A percentile compares a stretch with the other conserved stretches of the same genome.
phyloP scores from a whole-genome alignment of 768 basidiomycete genomes.

The Serendipita sp. region DNA sequence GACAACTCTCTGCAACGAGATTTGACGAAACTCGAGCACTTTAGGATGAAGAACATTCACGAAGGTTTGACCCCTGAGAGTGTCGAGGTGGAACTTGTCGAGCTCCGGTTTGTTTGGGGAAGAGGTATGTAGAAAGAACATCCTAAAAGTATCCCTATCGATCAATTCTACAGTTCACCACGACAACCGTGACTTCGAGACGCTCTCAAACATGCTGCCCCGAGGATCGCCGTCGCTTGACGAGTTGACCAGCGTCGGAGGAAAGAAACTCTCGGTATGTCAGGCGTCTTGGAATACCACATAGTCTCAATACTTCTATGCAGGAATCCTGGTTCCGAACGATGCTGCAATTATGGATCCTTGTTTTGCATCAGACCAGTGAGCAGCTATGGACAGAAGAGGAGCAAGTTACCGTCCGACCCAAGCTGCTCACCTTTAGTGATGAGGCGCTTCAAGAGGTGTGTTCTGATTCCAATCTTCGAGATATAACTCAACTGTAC shows the following conservation, averaged over 20 bases:
- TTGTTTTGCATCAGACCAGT: conserved; percentile 59
- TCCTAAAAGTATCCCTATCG: not conserved
- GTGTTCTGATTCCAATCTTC: not conserved
- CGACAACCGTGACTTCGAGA: conserved; percentile 75
- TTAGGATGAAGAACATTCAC: conserved; percentile 67
- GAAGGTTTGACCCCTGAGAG: conserved; percentile 55
- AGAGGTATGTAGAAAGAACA: conserved; percentile 28
- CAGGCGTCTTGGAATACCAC: not conserved
- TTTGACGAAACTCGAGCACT: conserved; percentile 64
- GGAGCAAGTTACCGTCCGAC: conserved; percentile 38
- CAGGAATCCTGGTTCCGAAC: conserved; percentile 58
- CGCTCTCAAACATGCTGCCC: conserved; percentile 69
- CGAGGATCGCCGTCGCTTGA: conserved; percentile 33
- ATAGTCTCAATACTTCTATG: not conserved
- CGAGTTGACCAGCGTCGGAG: conserved; percentile 53
- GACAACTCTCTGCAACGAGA: conserved; percentile 79
- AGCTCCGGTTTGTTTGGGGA: conserved; percentile 69
- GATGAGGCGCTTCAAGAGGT: not conserved
- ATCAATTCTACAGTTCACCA: conserved; percentile 38
- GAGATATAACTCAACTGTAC: not conserved
- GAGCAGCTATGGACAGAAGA: conserved; percentile 43
- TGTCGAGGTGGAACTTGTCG: conserved; percentile 69
- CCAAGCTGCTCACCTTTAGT: conserved; percentile 19
- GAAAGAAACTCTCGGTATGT: conserved; percentile 46
- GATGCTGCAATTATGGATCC: conserved; percentile 64